Percentiles rank a stretch among this genome's conserved stretches.
These are phyloP conservation scores for Hypericum perforatum DNA, from an alignment of 345 rosid genomes.

Conservation along the genomic window DNA sequence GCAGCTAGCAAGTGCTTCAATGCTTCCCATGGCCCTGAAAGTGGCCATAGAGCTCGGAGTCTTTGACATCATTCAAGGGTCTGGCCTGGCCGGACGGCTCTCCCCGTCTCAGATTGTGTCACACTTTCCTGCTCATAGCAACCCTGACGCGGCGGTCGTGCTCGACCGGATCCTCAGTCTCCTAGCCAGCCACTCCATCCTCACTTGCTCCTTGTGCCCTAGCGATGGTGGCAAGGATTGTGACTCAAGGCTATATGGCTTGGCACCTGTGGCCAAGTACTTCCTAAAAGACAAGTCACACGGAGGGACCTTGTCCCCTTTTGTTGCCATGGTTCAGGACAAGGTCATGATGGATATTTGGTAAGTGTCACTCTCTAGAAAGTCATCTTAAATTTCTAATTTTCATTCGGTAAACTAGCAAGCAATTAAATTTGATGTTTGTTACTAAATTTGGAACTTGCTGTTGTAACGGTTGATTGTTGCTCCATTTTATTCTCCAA, in stretches of 20 bases:
- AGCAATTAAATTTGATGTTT: too few species aligned
- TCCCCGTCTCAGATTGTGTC: conserved; percentile 27
- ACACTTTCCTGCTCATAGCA: conserved; percentile 9
- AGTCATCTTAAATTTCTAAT: too few species aligned
- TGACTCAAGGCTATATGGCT: conserved; percentile 13
- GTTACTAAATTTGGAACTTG: too few species aligned
- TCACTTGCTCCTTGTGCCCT: conserved; percentile 12
- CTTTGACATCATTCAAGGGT: conserved; percentile 22
- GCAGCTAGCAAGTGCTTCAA: conserved; percentile 30
- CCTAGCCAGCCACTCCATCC: conserved; percentile 29
- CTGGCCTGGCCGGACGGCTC: conserved; percentile 26
- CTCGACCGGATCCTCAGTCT: conserved; percentile 35
- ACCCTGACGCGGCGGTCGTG: conserved; percentile 14
- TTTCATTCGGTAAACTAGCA: too few species aligned
- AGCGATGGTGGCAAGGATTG: background rate
- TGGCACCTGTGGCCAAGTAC: conserved; percentile 27
- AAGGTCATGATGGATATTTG: conserved; percentile 14
- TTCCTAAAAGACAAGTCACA: conserved; percentile 13
- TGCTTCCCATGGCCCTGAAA: conserved; percentile 32
- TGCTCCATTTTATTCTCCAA: too few species aligned
- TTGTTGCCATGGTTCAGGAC: conserved; percentile 18
- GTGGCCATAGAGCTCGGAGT: conserved; percentile 28
- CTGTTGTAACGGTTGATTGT: too few species aligned
- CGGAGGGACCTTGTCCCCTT: conserved; percentile 16
- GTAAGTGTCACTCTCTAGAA: conserved; percentile 1